These are phyloP conservation scores for Aureobasidium zeae DNA, from an alignment of 2,329 filamentous ascomycete species.

Conservation along the genomic window DNA sequence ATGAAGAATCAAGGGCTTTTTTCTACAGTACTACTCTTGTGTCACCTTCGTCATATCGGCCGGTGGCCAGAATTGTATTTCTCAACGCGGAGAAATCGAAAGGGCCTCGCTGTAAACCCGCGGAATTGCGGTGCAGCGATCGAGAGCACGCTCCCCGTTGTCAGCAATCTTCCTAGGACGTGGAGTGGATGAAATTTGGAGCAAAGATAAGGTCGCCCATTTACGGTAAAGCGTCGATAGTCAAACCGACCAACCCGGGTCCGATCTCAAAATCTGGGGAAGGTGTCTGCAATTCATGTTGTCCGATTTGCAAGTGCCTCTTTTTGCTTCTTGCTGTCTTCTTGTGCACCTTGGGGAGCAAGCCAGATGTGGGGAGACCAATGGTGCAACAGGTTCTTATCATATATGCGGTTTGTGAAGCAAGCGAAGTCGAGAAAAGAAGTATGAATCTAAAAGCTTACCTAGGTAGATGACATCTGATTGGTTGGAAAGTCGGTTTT, in stretches of 20 bases:
- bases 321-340: conserved; percentile 9
- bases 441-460: background rate
- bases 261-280: background rate
- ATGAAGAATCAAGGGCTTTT: conserved; percentile 1
- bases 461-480: conserved; percentile 2
- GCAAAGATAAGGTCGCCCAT: conserved; percentile 11
- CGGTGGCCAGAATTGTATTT: too few relatives aligned
- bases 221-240: conserved; percentile 10
- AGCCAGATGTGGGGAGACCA: too few relatives aligned
- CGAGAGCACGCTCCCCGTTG: background rate
- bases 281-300: too few relatives aligned
- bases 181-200: conserved; percentile 13
- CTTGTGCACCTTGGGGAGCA: too few relatives aligned
- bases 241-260: conserved; percentile 1
- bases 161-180: conserved; percentile 6
- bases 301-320: background rate
- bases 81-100: conserved; percentile 10
- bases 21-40: too few relatives aligned
- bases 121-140: conserved; percentile 2
- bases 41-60: conserved; percentile 12
- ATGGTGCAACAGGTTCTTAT: conserved; percentile 9
- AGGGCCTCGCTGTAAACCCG: conserved; percentile 4
- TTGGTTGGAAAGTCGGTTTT: conserved; percentile 10
- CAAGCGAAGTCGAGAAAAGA: conserved; percentile 12
- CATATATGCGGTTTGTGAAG: conserved; percentile 9